Evolutionary conservation across 1,139 yeast species (phyloP).

Genomic region (Candida tetrigidarum): DNA sequence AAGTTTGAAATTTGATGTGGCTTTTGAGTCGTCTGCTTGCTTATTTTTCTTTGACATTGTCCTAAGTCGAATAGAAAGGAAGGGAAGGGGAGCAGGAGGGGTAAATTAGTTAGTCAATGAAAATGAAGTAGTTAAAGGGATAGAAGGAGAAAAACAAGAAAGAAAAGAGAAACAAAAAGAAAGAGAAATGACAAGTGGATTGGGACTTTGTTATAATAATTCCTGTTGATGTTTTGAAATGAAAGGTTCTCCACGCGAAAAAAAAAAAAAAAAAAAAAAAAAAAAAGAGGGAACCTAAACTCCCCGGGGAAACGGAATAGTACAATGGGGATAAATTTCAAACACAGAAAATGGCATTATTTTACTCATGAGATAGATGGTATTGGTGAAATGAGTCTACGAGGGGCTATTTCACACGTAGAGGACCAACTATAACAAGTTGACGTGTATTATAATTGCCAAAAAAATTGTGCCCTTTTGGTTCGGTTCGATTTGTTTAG

Average conservation of each 20-base stretch:
- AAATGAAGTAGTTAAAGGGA: background rate
- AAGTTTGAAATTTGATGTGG: constrained; percentile 36
- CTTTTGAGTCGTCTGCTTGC: constrained; percentile 1
- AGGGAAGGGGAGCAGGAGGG: background rate
- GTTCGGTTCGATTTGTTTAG: no score
- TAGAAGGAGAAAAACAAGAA: background rate
- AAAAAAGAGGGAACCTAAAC: background rate
- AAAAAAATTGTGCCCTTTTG: no score
- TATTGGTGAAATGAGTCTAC: no score
- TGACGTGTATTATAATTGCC: no score
- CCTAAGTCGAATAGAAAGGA: background rate
- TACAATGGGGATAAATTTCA: no score
- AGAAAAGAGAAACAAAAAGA: background rate
- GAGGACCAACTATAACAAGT: no score
- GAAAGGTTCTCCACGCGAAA: constrained; percentile 2
- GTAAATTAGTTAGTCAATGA: background rate
- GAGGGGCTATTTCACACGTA: no score
- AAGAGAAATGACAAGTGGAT: no score
- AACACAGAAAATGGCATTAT: no score
- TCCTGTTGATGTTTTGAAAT: constrained; percentile 1
- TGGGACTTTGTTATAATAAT: background rate
- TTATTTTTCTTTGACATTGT: constrained; percentile 7
- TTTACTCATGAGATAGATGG: no score
- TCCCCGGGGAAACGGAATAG: constrained; percentile 2
- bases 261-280: background rate